Base-by-base conservation (phyloP, 768 basidiomycete genomes). In the Pisolithus orientalis region DNA sequence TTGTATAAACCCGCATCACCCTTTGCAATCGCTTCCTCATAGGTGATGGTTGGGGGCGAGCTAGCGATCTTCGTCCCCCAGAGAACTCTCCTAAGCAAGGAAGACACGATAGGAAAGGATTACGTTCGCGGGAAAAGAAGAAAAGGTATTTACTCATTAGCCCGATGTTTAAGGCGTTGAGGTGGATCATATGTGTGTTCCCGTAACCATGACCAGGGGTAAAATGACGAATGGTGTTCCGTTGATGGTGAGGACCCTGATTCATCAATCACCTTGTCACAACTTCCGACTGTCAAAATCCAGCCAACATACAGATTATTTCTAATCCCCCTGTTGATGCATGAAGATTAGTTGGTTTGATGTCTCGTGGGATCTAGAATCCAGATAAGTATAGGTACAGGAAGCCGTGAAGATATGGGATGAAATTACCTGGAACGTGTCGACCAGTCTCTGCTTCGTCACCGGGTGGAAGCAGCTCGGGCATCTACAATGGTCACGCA, bases 401-500 rank as follows among this genome's bases (percentile, higher is more conserved):
- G 28, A 40, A 16, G 37, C 9, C 39, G 9, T 9, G 14, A 16
- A 40, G 16, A 44, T 31, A 44, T 5, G 6, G 56, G 76, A 28
- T 5, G 6, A 56, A 76, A 28, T 47, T 58, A 87, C 94, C 57
- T 89, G 83, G 57, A 87, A 91, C 1, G 94, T 92, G 62, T 89
- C 84, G 48, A 92, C 72, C 9, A 97, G 68, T n/a, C 94, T 78
- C 67, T 97, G 95, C 62, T 91, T 94, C 16, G 94, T 97, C 54
- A 83, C 65, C 0, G 85, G 73, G 67, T 97, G 94, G 62, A 90
- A 94, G 67, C 93, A 95, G 47, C 80, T 72, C 5, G 85, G 72
- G 65, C 93, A 96, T 32, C 93, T 78, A 65, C 95, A 98, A 58
- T 97, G 94, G 62, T 97, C 95, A 42, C 91, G 76, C 24, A 97